Evolutionary conservation across 179 eudicot genomes (phyloP), one percentile per base, ranked within the genome.

Genomic region (Heliamphora pulchella): DNA sequence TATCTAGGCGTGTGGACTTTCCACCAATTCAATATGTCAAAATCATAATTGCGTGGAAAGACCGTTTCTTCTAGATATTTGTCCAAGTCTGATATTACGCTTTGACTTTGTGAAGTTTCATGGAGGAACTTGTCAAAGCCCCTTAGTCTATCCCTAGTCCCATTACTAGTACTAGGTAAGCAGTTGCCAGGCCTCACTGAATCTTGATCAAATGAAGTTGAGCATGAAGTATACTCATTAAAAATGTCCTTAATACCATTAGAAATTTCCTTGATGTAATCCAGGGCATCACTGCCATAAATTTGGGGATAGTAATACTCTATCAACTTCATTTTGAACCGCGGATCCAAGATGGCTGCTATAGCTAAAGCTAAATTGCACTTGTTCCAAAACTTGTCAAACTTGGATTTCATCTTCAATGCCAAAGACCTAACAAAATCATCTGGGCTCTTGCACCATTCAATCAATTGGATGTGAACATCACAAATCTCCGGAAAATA

Each of bases 1-100:
- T 92, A 94, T 86, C 96, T 89, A 3, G 98, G 96, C 5, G 92
- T 92, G 82, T 94, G 97, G 74, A 94, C 97, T 85, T 90, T 94
- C 98, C 98, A 90, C 98, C 98, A 95, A 80, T 90, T 91, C 70
- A 93, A 87, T 80, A 95, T 87, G 80, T 88, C 88, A 79, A 95
- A 93, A 82, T 93, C 98, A 81, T 83, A 80, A 77, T 87, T 91
- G 70, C 97, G 97, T 1, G 98, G 98, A 80, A 93, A 93, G 11
- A 95, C 88, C 0, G 97, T 94, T 77, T 95, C 98, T 86, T 93
- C 98, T 77, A 95, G 80, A 80, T 95, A 95, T 80, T 95, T 93
- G 20, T 95, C 98, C 82, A 95, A 85, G 87, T 95, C 98, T 2
- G 98, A 93, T 59, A 83, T 79, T 68, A 81, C 51, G 75, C 84